phyloP scores from a whole-genome alignment of 2,329 filamentous ascomycete species.

The Trichophyton equinum region DNA sequence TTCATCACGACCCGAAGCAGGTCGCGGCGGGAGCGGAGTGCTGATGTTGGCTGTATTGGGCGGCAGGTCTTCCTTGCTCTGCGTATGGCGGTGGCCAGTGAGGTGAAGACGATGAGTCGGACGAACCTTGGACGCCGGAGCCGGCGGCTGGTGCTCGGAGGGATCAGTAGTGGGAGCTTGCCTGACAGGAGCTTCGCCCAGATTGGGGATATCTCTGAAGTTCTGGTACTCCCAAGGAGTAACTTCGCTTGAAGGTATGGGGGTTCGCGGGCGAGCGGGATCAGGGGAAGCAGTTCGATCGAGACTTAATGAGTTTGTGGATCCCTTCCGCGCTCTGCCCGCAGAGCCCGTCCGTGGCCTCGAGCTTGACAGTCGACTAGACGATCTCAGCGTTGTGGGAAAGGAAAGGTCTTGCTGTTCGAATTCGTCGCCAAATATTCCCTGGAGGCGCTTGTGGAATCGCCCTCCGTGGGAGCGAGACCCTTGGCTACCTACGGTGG shows the following conservation, averaged over 20 bases:
- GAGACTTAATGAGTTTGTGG: slow-evolving; percentile 54
- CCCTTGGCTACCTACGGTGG: slow-evolving; percentile 66
- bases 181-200: slow-evolving; percentile 65
- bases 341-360: slow-evolving; percentile 1
- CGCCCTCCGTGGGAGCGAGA: slow-evolving; percentile 52
- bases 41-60: not conserved
- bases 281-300: slow-evolving; percentile 56
- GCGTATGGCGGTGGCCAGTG: slow-evolving; percentile 39
- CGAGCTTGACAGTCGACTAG: slow-evolving; percentile 7
- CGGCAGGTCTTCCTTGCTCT: slow-evolving; percentile 47
- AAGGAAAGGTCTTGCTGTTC: slow-evolving; percentile 6
- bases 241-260: slow-evolving; percentile 69
- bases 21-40: not conserved
- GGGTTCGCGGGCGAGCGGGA: slow-evolving; percentile 68
- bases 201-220: slow-evolving; percentile 62
- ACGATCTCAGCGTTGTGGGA: slow-evolving; percentile 7
- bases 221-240: slow-evolving; percentile 97
- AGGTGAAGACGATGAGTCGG: slow-evolving; percentile 32
- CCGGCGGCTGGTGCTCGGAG: slow-evolving; percentile 30
- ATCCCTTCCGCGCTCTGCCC: slow-evolving; percentile 71
- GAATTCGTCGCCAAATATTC: slow-evolving; percentile 72
- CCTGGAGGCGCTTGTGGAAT: slow-evolving; percentile 63
- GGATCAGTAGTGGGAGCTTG: slow-evolving; percentile 56
- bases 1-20: slow-evolving; percentile 23
- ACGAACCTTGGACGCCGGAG: slow-evolving; percentile 25